phyloP scores from a whole-genome alignment of 371 early-diverging fungal genomes.

The Saksenaea vasiformis region DNA sequence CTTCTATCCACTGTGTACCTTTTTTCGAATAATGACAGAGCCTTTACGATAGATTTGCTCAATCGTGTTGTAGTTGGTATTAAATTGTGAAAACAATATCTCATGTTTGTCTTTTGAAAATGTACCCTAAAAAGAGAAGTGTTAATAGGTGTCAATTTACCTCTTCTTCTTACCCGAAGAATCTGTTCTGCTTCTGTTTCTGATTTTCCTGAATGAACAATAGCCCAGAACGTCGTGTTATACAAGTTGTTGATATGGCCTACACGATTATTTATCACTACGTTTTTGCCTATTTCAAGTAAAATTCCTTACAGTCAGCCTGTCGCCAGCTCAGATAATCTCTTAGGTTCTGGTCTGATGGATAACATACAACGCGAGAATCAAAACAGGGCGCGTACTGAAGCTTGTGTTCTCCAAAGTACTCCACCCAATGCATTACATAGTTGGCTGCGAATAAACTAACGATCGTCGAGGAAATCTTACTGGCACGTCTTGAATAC shows the following conservation, averaged over 20 bases:
- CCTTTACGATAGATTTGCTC: constrained; percentile 88
- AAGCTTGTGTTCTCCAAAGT: constrained; percentile 67
- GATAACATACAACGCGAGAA: constrained; percentile 87
- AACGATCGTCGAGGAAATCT: constrained; percentile 83
- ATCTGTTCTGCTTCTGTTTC: constrained; percentile 70
- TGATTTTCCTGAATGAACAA: constrained; percentile 75
- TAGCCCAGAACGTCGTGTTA: constrained; percentile 93
- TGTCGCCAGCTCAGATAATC: constrained; percentile 97
- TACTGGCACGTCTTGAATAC: constrained; percentile 83
- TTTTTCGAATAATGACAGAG: constrained; percentile 69
- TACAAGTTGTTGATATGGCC: constrained; percentile 88
- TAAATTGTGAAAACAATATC: constrained; percentile 78
- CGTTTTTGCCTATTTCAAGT: not conserved
- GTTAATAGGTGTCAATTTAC: not conserved
- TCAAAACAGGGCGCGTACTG: constrained; percentile 91
- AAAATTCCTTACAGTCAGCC: constrained; percentile 74
- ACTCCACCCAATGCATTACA: constrained; percentile 79
- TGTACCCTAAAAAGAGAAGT: constrained; percentile 59
- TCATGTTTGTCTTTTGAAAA: constrained; percentile 90
- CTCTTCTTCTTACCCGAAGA: constrained; percentile 52
- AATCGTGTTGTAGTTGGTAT: constrained; percentile 87
- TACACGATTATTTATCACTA: constrained; percentile 11
- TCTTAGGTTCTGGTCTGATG: constrained; percentile 73
- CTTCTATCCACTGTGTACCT: constrained; percentile 25
- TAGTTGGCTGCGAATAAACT: constrained; percentile 88